phyloP scores from a whole-genome alignment of 163 green algal genomes.

The Prototheca cutis region DNA sequence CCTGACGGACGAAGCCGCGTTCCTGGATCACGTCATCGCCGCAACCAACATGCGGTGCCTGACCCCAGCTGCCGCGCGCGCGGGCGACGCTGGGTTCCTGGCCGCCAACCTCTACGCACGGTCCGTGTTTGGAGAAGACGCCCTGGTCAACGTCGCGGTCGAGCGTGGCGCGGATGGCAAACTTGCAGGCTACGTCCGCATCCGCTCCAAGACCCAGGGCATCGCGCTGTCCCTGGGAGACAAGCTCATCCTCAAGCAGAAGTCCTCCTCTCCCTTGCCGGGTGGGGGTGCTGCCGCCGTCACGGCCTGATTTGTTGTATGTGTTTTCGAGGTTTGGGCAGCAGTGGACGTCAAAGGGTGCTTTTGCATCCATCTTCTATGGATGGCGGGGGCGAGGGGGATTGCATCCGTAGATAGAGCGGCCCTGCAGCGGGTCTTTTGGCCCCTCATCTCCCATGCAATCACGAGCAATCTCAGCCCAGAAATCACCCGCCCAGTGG shows the following conservation, averaged over 20 bases:
- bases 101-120: constrained; percentile 95
- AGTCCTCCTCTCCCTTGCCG: too few relatives aligned
- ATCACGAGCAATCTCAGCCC: too few relatives aligned
- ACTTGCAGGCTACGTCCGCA: constrained; percentile 92
- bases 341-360: too few relatives aligned
- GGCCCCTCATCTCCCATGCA: too few relatives aligned
- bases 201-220: constrained; percentile 93
- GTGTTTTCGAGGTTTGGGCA: too few relatives aligned
- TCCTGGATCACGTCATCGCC: constrained; percentile 89
- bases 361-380: too few relatives aligned
- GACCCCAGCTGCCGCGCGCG: constrained; percentile 71
- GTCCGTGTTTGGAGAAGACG: constrained; percentile 96
- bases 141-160: constrained; percentile 94
- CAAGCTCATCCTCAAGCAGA: constrained; percentile 99
- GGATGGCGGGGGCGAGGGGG: too few relatives aligned
- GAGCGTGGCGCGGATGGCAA: constrained; percentile 81
- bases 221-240: constrained; percentile 91
- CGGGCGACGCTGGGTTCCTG: constrained; percentile 87
- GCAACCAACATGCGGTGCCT: constrained; percentile 97
- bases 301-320: not conserved
- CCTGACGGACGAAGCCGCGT: constrained; percentile 78
- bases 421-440: too few relatives aligned
- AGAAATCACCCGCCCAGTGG: too few relatives aligned
- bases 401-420: too few relatives aligned
- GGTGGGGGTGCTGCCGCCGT: too few relatives aligned